Evolutionary conservation across 257 asterid genomes (phyloP), one percentile per base, ranked within the genome.

Genomic region (Scutellaria galericulata): DNA sequence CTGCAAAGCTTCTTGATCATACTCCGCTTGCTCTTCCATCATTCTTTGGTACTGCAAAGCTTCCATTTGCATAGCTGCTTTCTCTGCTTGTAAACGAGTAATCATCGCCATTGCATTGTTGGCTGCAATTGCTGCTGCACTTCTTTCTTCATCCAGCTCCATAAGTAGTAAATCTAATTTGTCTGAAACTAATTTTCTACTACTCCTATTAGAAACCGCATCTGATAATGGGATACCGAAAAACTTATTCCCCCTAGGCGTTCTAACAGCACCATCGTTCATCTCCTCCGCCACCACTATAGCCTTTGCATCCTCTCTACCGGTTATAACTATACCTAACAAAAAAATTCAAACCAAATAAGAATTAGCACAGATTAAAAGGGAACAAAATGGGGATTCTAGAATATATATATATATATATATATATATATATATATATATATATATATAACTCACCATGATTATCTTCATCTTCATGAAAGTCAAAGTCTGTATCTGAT

Each of bases 71-170:
- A 90, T 92, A 0, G 96, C 82, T 0, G 96, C 96, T 46, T 90
- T 93, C 75, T 93, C 97, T 1, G 88, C 96, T 52, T 93, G 98
- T 40, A 93, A 70, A 12, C 96, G 83, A 0, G 97, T 93, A 46
- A 93, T 93, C 98, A 93, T 90, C 10, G 96, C 96, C 98, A 93
- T 93, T 24, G 98, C 97, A 27, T 93, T 89, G 77, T 93, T 91
- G 0, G 92, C 98, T 20, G 98, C 98, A 20, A 90, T 81, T 0
- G 96, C 94, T 0, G 98, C 81, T 31, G 98, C 98, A 58, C 87
- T 93, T 74, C 98, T 85, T 76, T 93, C 98, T 82, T 93, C 98
- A 18, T 93, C 98, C 37, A 93, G 51, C 56, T 93, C 97, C 97
- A 85, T 84, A 71, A 73, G 9, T 31, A 63, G 11, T 6, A 78